Percentiles rank a stretch among this genome's conserved stretches.
Evolutionary conservation across 345 rosid genomes (phyloP).

Genomic region (Gossypium thurberi): DNA sequence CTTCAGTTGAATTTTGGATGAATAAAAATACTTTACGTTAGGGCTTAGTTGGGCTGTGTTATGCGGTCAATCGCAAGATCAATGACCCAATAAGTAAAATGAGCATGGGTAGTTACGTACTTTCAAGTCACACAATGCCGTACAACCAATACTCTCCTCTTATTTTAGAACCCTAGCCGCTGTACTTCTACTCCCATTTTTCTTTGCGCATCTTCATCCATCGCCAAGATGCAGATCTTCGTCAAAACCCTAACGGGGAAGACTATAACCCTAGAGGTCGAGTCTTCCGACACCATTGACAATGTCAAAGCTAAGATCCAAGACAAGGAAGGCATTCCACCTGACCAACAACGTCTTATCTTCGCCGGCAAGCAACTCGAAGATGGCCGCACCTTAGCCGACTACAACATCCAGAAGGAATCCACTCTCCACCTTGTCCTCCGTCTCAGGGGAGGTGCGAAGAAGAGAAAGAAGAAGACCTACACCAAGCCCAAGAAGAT

Average conservation of each 20-base stretch:
- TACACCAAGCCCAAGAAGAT: conserved; percentile 71
- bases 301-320: conserved; percentile 69
- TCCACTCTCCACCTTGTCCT: conserved; percentile 48
- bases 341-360: conserved; percentile 65
- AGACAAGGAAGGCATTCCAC: conserved; percentile 61
- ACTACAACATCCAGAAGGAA: conserved; percentile 53
- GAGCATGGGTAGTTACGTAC: neutral
- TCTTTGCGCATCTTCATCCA: neutral
- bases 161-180: conserved; percentile 10
- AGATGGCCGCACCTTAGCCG: conserved; percentile 50
- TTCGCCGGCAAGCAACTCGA: conserved; percentile 72
- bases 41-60: neutral
- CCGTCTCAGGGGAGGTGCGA: conserved; percentile 49
- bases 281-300: conserved; percentile 61
- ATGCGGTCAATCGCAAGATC: neutral
- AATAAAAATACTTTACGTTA: neutral
- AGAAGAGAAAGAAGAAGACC: conserved; percentile 69
- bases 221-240: conserved; percentile 58
- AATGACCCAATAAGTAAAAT: neutral
- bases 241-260: conserved; percentile 78
- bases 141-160: neutral
- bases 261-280: conserved; percentile 67
- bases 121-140: neutral
- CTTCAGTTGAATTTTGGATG: too few relatives aligned
- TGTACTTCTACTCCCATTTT: neutral